These are phyloP conservation scores for Phyllachora maydis DNA, from an alignment of 2,329 filamentous ascomycete species.

Conservation along the genomic window DNA sequence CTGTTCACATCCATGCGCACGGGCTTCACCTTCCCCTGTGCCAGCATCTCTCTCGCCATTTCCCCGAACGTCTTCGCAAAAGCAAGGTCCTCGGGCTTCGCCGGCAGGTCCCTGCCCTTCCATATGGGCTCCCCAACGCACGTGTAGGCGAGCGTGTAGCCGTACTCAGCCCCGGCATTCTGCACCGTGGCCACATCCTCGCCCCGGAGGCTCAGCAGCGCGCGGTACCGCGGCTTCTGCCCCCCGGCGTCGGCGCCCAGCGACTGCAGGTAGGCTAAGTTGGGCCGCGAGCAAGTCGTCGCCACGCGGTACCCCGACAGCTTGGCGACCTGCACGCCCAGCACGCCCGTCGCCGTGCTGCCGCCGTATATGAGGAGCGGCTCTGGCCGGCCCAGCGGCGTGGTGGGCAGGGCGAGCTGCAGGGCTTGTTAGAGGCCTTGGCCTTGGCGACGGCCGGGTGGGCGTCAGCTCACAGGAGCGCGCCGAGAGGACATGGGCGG, in stretches of 20 bases:
- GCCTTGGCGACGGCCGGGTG: constrained; percentile 9
- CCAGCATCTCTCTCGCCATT: constrained; percentile 10
- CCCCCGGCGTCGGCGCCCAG: constrained; percentile 21
- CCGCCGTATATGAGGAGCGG: constrained; percentile 23
- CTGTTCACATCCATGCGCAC: constrained; percentile 8
- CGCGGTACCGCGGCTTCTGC: constrained; percentile 15
- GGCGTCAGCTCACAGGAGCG: too few relatives aligned
- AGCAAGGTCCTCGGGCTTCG: constrained; percentile 10
- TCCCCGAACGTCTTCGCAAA: constrained; percentile 15
- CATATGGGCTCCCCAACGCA: constrained; percentile 15
- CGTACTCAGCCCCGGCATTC: constrained; percentile 3
- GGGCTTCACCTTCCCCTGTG: constrained; percentile 13
- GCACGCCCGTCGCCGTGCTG: constrained; percentile 33
- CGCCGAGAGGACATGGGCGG: too few relatives aligned
- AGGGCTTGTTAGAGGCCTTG: constrained; percentile 26
- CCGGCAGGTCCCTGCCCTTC: constrained; percentile 8
- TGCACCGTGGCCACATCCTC: constrained; percentile 2
- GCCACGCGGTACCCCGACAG: constrained; percentile 17
- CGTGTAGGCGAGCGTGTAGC: constrained; percentile 16
- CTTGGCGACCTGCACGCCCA: constrained; percentile 22
- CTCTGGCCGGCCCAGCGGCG: constrained; percentile 13
- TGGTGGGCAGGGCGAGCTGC: constrained; percentile 20
- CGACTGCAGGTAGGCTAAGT: constrained; percentile 15
- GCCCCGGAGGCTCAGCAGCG: constrained; percentile 2
- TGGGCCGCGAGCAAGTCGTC: constrained; percentile 16